Evolutionary conservation across 805 yeast genomes (phyloP), one percentile per base, ranked within the genome.

Genomic region (Suhomyces tanzawaensis): DNA sequence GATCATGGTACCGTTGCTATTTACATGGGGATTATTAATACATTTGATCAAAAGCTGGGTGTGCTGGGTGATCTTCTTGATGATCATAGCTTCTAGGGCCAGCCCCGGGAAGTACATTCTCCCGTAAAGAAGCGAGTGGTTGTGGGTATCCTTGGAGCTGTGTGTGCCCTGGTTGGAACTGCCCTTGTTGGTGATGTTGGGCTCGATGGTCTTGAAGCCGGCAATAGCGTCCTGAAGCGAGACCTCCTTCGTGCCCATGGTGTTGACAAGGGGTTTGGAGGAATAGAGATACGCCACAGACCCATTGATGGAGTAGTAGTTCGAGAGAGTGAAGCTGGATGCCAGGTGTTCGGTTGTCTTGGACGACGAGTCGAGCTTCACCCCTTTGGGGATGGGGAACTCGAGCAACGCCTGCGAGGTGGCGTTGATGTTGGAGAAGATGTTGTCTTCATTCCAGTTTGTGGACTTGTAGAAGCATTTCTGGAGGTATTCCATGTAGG

Each of bases 51-150:
- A 62, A 12, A 90, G 41, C 52, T 87, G 96, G 2, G 85, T 69
- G 18, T 68, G 65, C 4, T 73, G 60, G 0, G 82, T 67, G 13
- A 86, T 51, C 39, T 87, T 66, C 45, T 83, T 77, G 28, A 88
- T 77, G 6, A 81, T 47, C 91, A 93, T 82, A 1, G 96, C 96
- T 58, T 91, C 98, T 2, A 93, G 63, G 6, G 84, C 81, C 13
- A 86, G 81, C 2, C 87, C 85, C 0, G 99, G 98, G 44, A 91
- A 80, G 52, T 82, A 85, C 80, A 93, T 76, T 46, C 91, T 71
- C 1, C 98, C 98, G 58, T 87, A 91, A 23, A 84, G 60, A 12
- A 91, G 64, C 0, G 80, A 66, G 9, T 24, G 18, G 18, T 14
- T 19, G 26, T 34, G 44, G 41, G 11, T 28, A 22, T 36, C 17